phyloP scores from a whole-genome alignment of 73 alveolate genomes.

The Paramecium primaurelia region DNA sequence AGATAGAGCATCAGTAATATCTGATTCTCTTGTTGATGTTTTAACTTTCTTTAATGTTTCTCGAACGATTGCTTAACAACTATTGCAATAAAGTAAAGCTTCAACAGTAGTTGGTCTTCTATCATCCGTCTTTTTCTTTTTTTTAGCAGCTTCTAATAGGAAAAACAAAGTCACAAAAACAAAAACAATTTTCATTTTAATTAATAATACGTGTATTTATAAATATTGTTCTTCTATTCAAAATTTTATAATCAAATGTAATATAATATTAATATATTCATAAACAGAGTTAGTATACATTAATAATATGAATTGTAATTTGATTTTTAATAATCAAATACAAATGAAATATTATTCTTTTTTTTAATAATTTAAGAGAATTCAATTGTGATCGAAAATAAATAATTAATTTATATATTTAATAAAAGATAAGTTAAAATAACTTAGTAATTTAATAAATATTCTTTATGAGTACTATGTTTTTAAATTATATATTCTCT shows the following conservation, averaged over 20 bases:
- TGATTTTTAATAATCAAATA: no score
- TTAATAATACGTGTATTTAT: neutral
- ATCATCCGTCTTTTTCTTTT: conserved; percentile 36
- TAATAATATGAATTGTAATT: neutral
- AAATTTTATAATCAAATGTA: neutral
- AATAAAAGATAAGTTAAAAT: no score
- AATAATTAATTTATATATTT: no score
- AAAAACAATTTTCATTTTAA: conserved; percentile 22
- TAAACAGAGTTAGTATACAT: neutral
- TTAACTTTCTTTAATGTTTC: conserved; percentile 49
- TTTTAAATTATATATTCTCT: neutral
- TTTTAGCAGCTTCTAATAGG: neutral
- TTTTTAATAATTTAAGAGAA: neutral
- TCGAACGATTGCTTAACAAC: conserved; percentile 51
- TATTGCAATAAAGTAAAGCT: conserved; percentile 55
- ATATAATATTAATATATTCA: neutral
- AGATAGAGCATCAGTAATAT: conserved; percentile 48
- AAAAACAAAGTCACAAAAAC: conserved; percentile 19
- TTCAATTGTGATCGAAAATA: neutral
- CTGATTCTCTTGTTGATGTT: conserved; percentile 50
- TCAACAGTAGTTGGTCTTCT: conserved; percentile 56
- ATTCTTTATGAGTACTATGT: no score
- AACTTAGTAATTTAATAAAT: no score
- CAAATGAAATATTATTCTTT: no score
- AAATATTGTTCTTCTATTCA: neutral